Base-by-base conservation (phyloP, 1,139 yeast genomes). In the Nakaseomyces bracarensis region DNA sequence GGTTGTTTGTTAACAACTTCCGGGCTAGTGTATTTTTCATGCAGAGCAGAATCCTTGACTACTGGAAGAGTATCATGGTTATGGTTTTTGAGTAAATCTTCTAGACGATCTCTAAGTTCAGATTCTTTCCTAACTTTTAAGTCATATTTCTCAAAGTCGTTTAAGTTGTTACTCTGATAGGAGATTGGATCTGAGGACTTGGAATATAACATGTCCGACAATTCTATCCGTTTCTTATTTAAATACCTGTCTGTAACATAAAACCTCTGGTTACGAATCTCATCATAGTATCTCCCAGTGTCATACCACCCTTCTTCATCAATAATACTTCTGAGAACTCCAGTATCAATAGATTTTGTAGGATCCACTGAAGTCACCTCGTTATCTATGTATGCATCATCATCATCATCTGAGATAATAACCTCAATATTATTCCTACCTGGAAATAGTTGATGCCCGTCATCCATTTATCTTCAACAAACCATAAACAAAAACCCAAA, bases 81-180 rank as follows among this genome's bases (percentile, higher is more conserved):
- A 10, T 45, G 45, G 21, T 47, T 44, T 11, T 44, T 42, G 10
- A 57, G 36, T 3, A 56, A n/a, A 10, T 40, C 38, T 27, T 55
- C 56, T 34, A 55, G 13, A 36, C 51, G 55, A 6, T 52, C 55
- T 37, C 61, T 43, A 20, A 56, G 28, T 20, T 43, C 47, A 26
- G 51, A 52, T 29, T 57, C 60, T 29, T 44, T 45, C 28, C 48
- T 46, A 3, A 56, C 51, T 31, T 47, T 51, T 14, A 36, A 38
- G 34, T 55, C 49, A 44, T 57, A 57, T 2, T 37, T 40, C 9
- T 45, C 40, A 29, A 55, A 57, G 36, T 55, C 58, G 38, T 40
- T 43, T 15, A 30, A 3, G 5, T 4, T 19, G 10, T 16, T 14
- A 14, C 19, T 37, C 13, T 31, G 43, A 20, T 36, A 29, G 2